These are phyloP conservation scores for Tilletia horrida DNA, from an alignment of 1,284 basidiomycete species.

Conservation along the genomic window DNA sequence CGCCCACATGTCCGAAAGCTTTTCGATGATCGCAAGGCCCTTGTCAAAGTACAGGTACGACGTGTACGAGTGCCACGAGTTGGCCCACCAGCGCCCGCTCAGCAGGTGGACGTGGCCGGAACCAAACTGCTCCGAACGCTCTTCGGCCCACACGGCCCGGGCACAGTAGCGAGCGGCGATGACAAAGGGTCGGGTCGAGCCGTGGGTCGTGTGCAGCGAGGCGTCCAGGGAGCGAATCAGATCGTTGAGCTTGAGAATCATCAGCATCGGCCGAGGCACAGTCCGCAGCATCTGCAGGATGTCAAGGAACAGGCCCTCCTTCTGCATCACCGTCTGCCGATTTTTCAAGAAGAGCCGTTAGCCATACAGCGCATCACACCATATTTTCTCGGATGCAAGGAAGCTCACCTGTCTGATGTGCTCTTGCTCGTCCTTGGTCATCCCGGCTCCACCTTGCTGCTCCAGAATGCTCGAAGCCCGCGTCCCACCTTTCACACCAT, in stretches of 20 bases:
- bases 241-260: constrained; percentile 55
- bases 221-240: constrained; percentile 60
- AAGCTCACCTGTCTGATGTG: constrained; percentile 42
- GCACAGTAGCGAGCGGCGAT: constrained; percentile 89
- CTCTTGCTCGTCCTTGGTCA: constrained; percentile 50
- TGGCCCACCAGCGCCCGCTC: background rate
- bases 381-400: background rate
- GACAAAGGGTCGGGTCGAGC: constrained; percentile 63
- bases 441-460: constrained; percentile 35
- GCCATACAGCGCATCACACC: background rate
- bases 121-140: constrained; percentile 51
- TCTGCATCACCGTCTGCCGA: constrained; percentile 49
- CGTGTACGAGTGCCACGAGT: background rate
- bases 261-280: constrained; percentile 52
- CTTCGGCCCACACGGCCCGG: constrained; percentile 77
- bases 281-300: constrained; percentile 48
- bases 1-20: constrained; percentile 32
- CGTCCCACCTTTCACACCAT: constrained; percentile 41
- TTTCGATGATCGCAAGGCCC: constrained; percentile 47
- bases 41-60: constrained; percentile 41
- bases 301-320: constrained; percentile 49
- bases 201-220: constrained; percentile 62
- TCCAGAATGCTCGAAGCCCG: constrained; percentile 48
- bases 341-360: background rate
- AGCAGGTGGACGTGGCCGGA: constrained; percentile 39